Evolutionary conservation across 2,329 filamentous ascomycete genomes (phyloP).

Genomic region (Aspergillus neoniger): DNA sequence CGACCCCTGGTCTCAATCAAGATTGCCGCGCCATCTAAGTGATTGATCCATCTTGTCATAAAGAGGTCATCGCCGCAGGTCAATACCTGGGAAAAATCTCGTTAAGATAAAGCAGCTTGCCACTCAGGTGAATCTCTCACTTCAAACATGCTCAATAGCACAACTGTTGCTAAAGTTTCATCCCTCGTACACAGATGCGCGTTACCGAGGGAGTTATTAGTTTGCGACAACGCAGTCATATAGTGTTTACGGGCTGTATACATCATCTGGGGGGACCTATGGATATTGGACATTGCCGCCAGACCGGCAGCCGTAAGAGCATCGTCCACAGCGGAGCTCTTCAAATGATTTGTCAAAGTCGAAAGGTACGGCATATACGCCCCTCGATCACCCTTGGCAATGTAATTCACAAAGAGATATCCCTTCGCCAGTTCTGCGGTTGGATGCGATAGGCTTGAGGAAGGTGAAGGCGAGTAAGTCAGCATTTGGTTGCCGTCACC

Average conservation of each 20-base stretch:
- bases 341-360: neutral
- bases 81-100: neutral
- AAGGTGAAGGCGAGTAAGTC: neutral
- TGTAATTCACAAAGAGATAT: neutral
- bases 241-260: neutral
- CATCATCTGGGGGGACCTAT: neutral
- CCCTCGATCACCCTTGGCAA: neutral
- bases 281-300: slow-evolving; percentile 2
- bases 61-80: slow-evolving; percentile 1
- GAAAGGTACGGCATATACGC: neutral
- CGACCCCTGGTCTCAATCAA: neutral
- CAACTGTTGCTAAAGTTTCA: slow-evolving; percentile 1
- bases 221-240: neutral
- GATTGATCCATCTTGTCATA: neutral
- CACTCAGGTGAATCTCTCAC: neutral
- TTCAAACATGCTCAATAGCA: slow-evolving; percentile 5
- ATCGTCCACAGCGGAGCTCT: neutral
- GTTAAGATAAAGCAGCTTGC: neutral
- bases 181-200: neutral
- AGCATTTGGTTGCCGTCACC: neutral
- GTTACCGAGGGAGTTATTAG: neutral
- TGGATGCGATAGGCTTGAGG: neutral
- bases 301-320: neutral
- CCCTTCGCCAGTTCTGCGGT: slow-evolving; percentile 1
- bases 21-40: neutral